Evolutionary conservation across 2,329 filamentous ascomycete species (phyloP).

Genomic region (Orbilia javanica): DNA sequence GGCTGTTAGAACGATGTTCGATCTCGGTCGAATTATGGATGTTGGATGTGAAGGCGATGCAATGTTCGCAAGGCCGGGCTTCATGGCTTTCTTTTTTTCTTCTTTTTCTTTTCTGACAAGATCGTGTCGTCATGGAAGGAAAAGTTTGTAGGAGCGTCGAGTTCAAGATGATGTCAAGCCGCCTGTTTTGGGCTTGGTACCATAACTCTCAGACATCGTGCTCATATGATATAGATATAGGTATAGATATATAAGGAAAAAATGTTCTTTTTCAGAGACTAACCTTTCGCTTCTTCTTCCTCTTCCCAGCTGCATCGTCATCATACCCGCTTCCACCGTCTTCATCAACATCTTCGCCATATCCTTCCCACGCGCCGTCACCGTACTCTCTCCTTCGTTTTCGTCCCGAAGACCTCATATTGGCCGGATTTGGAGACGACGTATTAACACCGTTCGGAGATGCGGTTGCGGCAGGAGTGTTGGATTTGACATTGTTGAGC

Average conservation of each 20-base stretch:
- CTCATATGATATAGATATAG: constrained; percentile 26
- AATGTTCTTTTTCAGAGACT: constrained; percentile 23
- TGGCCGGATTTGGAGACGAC: constrained; percentile 54
- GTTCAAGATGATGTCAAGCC: constrained; percentile 41
- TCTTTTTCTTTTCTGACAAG: no score
- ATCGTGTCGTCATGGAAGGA: constrained; percentile 20
- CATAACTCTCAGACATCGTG: constrained; percentile 47
- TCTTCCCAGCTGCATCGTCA: constrained; percentile 63
- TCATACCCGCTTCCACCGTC: constrained; percentile 67
- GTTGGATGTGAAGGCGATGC: background rate
- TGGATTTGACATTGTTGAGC: constrained; percentile 49
- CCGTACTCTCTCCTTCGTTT: constrained; percentile 55
- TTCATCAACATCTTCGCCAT: constrained; percentile 67
- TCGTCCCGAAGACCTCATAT: constrained; percentile 46
- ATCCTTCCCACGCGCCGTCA: constrained; percentile 63
- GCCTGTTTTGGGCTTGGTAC: constrained; percentile 54
- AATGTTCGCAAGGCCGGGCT: constrained; percentile 2
- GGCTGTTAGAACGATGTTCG: constrained; percentile 39
- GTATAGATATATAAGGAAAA: constrained; percentile 16
- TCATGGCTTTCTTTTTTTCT: constrained; percentile 29
- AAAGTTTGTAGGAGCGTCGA: constrained; percentile 12
- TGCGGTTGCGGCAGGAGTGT: constrained; percentile 38
- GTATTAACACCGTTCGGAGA: constrained; percentile 52
- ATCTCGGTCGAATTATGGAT: constrained; percentile 23
- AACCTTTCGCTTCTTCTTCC: constrained; percentile 60